These are phyloP conservation scores for Leccinum griseonigrum DNA, from an alignment of 1,284 basidiomycete species.

Conservation along the genomic window DNA sequence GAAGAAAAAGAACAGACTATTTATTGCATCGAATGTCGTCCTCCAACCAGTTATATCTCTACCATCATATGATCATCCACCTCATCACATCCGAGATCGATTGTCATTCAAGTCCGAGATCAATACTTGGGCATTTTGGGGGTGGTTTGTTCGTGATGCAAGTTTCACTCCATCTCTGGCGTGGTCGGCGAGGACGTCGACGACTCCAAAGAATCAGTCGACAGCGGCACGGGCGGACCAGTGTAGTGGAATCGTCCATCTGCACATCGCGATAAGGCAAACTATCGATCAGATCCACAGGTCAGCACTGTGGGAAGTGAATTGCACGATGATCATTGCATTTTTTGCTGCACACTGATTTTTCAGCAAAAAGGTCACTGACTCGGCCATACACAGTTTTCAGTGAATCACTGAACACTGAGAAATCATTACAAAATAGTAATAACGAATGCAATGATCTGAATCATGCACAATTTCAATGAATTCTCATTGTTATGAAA, in stretches of 20 bases:
- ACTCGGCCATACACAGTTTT: no score
- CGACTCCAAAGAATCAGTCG: constrained; percentile 1
- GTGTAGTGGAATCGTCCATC: constrained; percentile 40
- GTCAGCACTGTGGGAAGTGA: not conserved
- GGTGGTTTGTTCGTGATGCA: not conserved
- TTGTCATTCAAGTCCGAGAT: not conserved
- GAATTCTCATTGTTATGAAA: no score
- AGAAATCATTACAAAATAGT: no score
- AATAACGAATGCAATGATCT: no score
- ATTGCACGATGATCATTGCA: no score
- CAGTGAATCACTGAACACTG: no score
- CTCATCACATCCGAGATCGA: not conserved
- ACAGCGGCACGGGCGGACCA: constrained; percentile 35
- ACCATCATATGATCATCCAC: not conserved
- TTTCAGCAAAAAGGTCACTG: no score
- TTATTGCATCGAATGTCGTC: not conserved
- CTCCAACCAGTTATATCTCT: not conserved
- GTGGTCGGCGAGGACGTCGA: not conserved
- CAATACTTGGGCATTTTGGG: not conserved
- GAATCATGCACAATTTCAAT: no score
- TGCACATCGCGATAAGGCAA: constrained; percentile 14
- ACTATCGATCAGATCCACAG: not conserved
- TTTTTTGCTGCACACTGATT: no score
- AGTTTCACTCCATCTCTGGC: constrained; percentile 14
- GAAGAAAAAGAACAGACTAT: not conserved